phyloP scores from a whole-genome alignment of 1,284 basidiomycete species.

The Sporisorium iseilematis-ciliati region DNA sequence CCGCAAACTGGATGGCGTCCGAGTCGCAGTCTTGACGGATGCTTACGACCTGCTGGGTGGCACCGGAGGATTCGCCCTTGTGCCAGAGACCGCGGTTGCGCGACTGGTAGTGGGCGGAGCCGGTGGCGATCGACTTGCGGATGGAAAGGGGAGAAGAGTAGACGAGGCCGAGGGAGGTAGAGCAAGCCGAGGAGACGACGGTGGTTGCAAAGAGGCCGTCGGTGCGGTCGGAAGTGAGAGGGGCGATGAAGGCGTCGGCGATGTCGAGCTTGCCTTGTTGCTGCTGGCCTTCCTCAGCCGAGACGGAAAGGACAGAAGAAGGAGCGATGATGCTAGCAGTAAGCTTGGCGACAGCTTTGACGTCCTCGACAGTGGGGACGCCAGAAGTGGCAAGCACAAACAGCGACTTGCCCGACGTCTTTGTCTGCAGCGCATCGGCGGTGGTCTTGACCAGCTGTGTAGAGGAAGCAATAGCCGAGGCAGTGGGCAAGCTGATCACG shows the following conservation, averaged over 20 bases:
- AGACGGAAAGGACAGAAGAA: slow-evolving; percentile 50
- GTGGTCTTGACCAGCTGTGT: slow-evolving; percentile 43
- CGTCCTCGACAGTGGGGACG: slow-evolving; percentile 39
- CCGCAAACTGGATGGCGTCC: slow-evolving; percentile 91
- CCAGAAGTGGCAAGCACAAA: slow-evolving; percentile 53
- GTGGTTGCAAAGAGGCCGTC: slow-evolving; percentile 95
- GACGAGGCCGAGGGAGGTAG: slow-evolving; percentile 84
- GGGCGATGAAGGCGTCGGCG: slow-evolving; percentile 71
- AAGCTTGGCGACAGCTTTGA: slow-evolving; percentile 40
- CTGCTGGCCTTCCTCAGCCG: slow-evolving; percentile 25
- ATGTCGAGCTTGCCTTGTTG: slow-evolving; percentile 57
- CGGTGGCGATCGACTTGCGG: slow-evolving; percentile 85
- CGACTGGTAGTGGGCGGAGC: slow-evolving; percentile 95
- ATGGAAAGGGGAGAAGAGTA: slow-evolving; percentile 95
- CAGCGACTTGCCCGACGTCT: slow-evolving; percentile 60
- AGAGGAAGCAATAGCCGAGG: slow-evolving; percentile 41
- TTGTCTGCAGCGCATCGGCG: slow-evolving; percentile 49
- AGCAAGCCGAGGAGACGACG: slow-evolving; percentile 76
- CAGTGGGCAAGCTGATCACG: slow-evolving; percentile 49
- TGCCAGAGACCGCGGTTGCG: slow-evolving; percentile 91
- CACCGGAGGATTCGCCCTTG: slow-evolving; percentile 95
- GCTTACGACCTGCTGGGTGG: slow-evolving; percentile 86
- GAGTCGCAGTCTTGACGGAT: slow-evolving; percentile 92
- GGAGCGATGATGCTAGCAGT: slow-evolving; percentile 56
- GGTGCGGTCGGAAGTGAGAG: slow-evolving; percentile 84